These are phyloP conservation scores for Phylloporus sp. DNA, from an alignment of 768 basidiomycete genomes.

Conservation along the genomic window DNA sequence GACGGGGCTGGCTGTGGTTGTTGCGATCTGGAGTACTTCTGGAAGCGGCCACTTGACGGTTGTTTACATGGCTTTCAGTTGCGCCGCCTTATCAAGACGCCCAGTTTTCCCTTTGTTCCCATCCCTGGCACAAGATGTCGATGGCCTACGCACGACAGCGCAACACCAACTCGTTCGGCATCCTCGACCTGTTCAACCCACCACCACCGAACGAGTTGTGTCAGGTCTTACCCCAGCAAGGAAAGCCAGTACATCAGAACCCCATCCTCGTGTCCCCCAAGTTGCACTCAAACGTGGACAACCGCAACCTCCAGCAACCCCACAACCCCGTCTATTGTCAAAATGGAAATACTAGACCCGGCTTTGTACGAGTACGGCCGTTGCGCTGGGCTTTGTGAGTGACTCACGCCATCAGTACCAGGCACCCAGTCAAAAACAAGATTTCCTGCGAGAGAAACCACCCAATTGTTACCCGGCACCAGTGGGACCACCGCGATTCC, in stretches of 20 bases:
- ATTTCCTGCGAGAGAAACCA: background rate
- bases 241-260: background rate
- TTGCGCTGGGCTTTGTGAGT: background rate
- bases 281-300: background rate
- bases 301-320: background rate
- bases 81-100: background rate
- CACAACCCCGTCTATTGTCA: background rate
- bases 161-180: slow-evolving; percentile 4
- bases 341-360: background rate
- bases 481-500: slow-evolving; percentile 7
- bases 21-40: background rate
- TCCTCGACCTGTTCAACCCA: background rate
- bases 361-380: slow-evolving; percentile 2
- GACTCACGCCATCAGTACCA: background rate
- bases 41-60: slow-evolving; percentile 13
- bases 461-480: background rate
- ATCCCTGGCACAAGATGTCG: background rate
- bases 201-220: background rate
- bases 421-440: background rate
- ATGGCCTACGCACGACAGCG: slow-evolving; percentile 1
- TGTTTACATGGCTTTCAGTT: slow-evolving; percentile 16
- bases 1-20: background rate
- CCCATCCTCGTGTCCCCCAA: background rate
- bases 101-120: background rate
- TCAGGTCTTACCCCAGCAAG: background rate